Base-by-base conservation (phyloP, 139 green algal genomes). In the Chlamydomonas incerta region DNA sequence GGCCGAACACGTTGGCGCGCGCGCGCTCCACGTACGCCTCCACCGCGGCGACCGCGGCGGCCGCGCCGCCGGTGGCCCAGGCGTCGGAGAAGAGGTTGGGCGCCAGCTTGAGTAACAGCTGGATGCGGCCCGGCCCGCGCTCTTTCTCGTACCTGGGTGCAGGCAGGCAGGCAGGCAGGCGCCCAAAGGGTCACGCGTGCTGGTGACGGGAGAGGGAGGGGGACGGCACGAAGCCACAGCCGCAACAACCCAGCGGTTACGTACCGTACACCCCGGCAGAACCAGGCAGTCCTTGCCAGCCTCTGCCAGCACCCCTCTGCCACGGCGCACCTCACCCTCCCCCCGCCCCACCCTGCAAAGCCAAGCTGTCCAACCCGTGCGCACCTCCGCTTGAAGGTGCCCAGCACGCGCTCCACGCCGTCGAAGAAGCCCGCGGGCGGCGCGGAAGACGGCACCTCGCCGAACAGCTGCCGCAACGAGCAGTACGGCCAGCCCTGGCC, bases 121-220 rank as follows among this genome's bases (percentile, higher is more conserved):
- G 77, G 29, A 94, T 37, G 31, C 88, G 85, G 83, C 74, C 69
- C 0, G 87, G 81, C 0, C 91, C 89, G 13, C 91, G 81, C 81
- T 94, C 91, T 20, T 55, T 37, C 57, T 94, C 90, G 80, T 92
- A 94, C 68, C 90, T 92, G 88, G 55, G n/a, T n/a, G n/a, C n/a
- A n/a, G n/a, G n/a, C n/a, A n/a, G n/a, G n/a, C n/a, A n/a, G n/a
- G n/a, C n/a, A n/a, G n/a, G n/a, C n/a, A n/a, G n/a, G n/a, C n/a
- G n/a, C n/a, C n/a, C n/a, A n/a, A n/a, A n/a, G n/a, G n/a, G n/a
- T n/a, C n/a, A n/a, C n/a, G n/a, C n/a, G n/a, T n/a, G n/a, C n/a
- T n/a, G n/a, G n/a, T n/a, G n/a, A n/a, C n/a, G n/a, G n/a, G n/a
- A n/a, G n/a, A n/a, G n/a, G n/a, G n/a, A n/a, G n/a, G n/a, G n/a